Conservation (phyloP, 2,329 filamentous ascomycete genomes). For the Zymoseptoria tritici region DNA sequence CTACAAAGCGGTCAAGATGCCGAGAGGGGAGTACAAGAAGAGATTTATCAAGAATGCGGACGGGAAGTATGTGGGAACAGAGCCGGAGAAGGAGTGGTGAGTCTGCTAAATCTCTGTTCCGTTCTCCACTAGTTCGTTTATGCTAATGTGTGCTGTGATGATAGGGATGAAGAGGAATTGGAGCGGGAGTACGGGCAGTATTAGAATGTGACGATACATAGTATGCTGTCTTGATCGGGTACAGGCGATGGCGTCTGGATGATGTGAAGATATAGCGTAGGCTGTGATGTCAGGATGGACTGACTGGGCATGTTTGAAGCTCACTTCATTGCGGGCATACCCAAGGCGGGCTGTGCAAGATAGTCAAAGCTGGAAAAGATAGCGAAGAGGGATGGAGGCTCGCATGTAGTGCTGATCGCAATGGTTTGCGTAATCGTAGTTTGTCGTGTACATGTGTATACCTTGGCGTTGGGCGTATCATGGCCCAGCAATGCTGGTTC, state of each 20-base stretch:
- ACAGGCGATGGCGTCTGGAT: neutral
- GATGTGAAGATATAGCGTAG: neutral
- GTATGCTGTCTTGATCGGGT: conserved; percentile 9
- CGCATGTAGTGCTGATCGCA: neutral
- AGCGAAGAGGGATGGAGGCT: neutral
- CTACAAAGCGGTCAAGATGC: conserved; percentile 27
- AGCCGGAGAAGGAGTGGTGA: conserved; percentile 24
- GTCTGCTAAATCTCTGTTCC: neutral
- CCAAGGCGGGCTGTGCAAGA: neutral
- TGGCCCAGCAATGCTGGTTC: neutral
- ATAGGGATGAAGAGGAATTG: conserved; percentile 17
- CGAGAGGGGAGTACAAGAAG: conserved; percentile 23
- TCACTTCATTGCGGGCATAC: neutral
- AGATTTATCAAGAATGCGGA: conserved; percentile 20
- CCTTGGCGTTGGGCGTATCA: neutral
- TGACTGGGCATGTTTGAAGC: neutral
- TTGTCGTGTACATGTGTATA: neutral
- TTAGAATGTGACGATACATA: conserved; percentile 17
- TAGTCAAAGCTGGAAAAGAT: neutral
- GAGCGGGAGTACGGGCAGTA: conserved; percentile 18
- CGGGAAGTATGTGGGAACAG: conserved; percentile 25
- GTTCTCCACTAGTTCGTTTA: neutral
- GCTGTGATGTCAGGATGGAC: neutral
- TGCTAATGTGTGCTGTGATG: neutral
- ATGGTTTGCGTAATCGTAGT: neutral